Base-by-base conservation (phyloP, 2,329 filamentous ascomycete genomes). In the Tolypocladium album region DNA sequence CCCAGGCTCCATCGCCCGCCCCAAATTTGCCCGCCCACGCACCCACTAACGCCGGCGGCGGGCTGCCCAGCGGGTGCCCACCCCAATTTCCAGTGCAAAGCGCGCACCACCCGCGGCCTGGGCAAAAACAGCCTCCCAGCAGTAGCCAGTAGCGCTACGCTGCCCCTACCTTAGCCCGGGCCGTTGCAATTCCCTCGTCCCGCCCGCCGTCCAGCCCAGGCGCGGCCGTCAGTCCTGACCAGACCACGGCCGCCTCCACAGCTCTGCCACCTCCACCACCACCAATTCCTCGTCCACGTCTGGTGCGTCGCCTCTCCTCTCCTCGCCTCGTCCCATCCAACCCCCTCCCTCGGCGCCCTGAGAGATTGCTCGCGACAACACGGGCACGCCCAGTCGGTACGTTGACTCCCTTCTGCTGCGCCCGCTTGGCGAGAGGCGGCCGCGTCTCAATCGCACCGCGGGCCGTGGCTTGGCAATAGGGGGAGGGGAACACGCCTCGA, bases 21-120 rank as follows among this genome's bases (percentile, higher is more conserved):
- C 24, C 45, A 50, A 31, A 50, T 4, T 31, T 17, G 45, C 45
- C 22, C 45, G 15, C 45, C 13, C 22, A 17, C 17, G 13, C n/a
- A 24, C 40, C 40, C 40, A 22, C 40, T 22, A 43, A n/a, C 42
- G 20, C 27, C 3, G 27, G 3, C 27, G 5, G 27, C 27, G 27
- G 27, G 12, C 43, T 17, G 43, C 43, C 11, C 43, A 24, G 50
- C 17, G 9, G 50, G 50, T 36, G 31, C 39, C 55, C 61, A 40
- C 38, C 52, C 61, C 59, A 63, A 62, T 62, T 63, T 63, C 62
- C 62, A 63, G 61, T 31, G 61, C 56, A 55, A 59, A 50, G 59
- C 59, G 61, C 59, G 59, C 52, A 58, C 62, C 62, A 62, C 58
- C 34, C 55, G 24, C 55, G 42, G 15, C 22, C 53, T 34, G 3